A percentile compares a stretch with the other conserved stretches of the same genome.
Evolutionary conservation across 208 protist species (phyloP).

Genomic region (Entamoeba histolytica): DNA sequence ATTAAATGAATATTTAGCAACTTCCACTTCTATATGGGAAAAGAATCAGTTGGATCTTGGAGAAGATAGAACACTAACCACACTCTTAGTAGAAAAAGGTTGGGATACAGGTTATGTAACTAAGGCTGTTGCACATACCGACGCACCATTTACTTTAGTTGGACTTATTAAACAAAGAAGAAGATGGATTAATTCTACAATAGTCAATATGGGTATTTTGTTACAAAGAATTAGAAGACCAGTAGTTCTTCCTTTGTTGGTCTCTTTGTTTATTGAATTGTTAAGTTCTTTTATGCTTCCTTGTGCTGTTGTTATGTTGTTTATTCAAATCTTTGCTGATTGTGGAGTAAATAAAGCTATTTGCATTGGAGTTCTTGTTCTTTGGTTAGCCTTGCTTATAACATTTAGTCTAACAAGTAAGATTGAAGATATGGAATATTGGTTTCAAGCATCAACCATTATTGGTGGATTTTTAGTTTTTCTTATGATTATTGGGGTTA

Average conservation of each 20-base stretch:
- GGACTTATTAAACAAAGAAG: background rate
- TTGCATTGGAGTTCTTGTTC: background rate
- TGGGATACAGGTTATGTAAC: background rate
- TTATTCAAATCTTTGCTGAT: background rate
- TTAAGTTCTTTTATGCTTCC: background rate
- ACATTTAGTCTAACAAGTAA: background rate
- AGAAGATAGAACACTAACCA: background rate
- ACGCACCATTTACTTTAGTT: background rate
- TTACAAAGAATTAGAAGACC: background rate
- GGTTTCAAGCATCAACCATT: background rate
- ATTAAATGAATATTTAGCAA: background rate
- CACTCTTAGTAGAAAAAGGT: background rate
- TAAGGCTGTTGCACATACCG: background rate
- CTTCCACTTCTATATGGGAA: background rate
- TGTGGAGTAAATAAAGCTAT: background rate
- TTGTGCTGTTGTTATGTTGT: background rate
- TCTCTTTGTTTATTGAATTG: background rate
- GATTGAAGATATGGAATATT: background rate
- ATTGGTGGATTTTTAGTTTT: background rate
- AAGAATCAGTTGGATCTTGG: background rate
- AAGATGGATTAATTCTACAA: background rate
- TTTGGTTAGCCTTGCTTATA: background rate
- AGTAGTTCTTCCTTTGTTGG: background rate
- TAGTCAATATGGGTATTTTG: background rate
- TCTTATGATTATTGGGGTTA: background rate